These are phyloP conservation scores for Sisymbrium irio DNA, from an alignment of 345 rosid genomes.

Conservation along the genomic window DNA sequence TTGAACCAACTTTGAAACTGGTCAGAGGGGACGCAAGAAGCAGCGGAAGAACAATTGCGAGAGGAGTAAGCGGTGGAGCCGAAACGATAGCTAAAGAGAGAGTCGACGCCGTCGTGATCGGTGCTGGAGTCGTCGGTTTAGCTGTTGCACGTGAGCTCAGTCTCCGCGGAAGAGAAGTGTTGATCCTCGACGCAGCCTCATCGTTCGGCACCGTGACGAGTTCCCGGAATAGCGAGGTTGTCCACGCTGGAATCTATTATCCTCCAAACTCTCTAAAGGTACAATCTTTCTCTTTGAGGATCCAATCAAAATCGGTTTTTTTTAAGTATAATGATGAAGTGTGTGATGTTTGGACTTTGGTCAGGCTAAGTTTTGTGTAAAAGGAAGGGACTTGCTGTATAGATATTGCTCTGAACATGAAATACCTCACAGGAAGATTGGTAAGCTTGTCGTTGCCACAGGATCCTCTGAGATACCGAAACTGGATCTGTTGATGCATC, in stretches of 20 bases:
- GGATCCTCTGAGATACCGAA: conserved; percentile 58
- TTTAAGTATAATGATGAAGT: neutral
- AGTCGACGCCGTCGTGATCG: conserved; percentile 79
- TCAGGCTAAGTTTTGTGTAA: conserved; percentile 64
- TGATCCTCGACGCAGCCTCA: conserved; percentile 75
- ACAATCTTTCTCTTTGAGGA: neutral
- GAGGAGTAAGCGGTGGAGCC: conserved; percentile 13
- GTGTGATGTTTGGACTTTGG: neutral
- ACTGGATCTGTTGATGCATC: conserved; percentile 50
- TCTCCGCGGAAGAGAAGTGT: conserved; percentile 58
- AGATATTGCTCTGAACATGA: conserved; percentile 54
- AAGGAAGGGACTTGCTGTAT: conserved; percentile 78
- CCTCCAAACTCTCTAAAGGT: conserved; percentile 76
- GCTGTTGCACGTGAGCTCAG: conserved; percentile 75
- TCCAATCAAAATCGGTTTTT: neutral
- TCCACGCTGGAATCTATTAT: conserved; percentile 95
- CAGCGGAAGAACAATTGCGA: neutral
- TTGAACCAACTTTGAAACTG: neutral
- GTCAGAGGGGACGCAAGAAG: neutral
- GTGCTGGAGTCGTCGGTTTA: conserved; percentile 88
- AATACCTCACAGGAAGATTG: conserved; percentile 59
- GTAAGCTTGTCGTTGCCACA: conserved; percentile 86
- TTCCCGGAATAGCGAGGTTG: conserved; percentile 86
- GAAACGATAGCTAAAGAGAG: conserved; percentile 50
- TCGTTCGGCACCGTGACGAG: conserved; percentile 82